Evolutionary conservation across 1,139 yeast species (phyloP).

Genomic region (Pichia sp.): DNA sequence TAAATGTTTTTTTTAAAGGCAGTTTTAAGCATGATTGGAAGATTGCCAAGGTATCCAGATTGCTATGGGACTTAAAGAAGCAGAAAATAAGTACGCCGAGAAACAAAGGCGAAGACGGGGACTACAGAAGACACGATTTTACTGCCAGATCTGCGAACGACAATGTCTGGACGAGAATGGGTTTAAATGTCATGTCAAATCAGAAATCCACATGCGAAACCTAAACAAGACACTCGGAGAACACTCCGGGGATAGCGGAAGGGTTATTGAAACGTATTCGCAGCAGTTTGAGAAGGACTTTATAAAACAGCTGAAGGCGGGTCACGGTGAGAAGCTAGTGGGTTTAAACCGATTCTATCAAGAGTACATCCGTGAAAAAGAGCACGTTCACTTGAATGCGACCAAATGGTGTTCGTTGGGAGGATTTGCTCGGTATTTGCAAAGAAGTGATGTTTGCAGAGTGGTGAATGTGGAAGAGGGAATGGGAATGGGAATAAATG

Average conservation of each 20-base stretch:
- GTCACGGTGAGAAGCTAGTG: slow-evolving; percentile 77
- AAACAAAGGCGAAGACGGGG: slow-evolving; percentile 72
- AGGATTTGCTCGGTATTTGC: slow-evolving; percentile 62
- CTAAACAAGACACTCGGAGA: slow-evolving; percentile 31
- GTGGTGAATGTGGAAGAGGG: slow-evolving; percentile 27
- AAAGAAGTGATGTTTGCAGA: not conserved
- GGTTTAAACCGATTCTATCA: slow-evolving; percentile 86
- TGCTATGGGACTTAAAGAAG: too few species aligned
- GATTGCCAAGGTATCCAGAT: too few species aligned
- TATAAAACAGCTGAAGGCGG: slow-evolving; percentile 50
- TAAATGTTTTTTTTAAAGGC: too few species aligned
- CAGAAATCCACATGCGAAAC: slow-evolving; percentile 67
- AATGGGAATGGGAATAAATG: slow-evolving; percentile 22
- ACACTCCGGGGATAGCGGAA: slow-evolving; percentile 34
- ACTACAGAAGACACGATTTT: slow-evolving; percentile 75
- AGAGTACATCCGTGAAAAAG: slow-evolving; percentile 70
- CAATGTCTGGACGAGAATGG: slow-evolving; percentile 97
- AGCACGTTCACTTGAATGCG: slow-evolving; percentile 87
- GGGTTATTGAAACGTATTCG: slow-evolving; percentile 58
- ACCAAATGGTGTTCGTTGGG: slow-evolving; percentile 74
- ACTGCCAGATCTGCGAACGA: slow-evolving; percentile 86
- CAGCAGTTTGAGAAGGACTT: slow-evolving; percentile 58
- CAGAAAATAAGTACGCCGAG: slow-evolving; percentile 16
- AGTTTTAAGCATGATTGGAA: too few species aligned
- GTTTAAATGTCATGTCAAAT: slow-evolving; percentile 74